phyloP scores from a whole-genome alignment of 2,329 filamentous ascomycete genomes.

The Pseudocercospora fuligena region DNA sequence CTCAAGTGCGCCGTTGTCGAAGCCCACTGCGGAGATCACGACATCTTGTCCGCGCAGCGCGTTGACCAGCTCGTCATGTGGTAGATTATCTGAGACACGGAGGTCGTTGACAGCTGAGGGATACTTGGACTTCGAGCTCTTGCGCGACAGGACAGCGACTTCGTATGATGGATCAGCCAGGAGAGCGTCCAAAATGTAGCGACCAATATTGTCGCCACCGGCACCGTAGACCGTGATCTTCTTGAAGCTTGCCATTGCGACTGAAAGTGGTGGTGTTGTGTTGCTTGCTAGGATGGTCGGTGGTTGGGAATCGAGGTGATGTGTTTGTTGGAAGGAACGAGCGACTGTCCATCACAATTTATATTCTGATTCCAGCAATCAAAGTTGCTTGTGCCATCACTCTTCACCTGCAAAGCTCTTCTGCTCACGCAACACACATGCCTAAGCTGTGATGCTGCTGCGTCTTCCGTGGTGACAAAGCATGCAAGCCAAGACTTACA shows the following conservation, averaged over 20 bases:
- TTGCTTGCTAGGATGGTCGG: background rate
- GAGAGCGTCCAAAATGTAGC: conserved; percentile 25
- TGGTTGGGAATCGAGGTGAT: background rate
- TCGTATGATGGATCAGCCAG: conserved; percentile 18
- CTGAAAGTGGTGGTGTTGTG: background rate
- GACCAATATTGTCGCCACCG: conserved; percentile 29
- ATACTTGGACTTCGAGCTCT: conserved; percentile 22
- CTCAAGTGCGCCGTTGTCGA: conserved; percentile 38
- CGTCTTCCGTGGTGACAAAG: background rate
- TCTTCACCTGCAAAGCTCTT: background rate
- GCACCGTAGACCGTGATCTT: conserved; percentile 29
- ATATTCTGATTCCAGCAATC: background rate
- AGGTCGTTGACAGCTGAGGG: conserved; percentile 19
- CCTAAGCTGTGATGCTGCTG: background rate
- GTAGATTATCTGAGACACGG: conserved; percentile 20
- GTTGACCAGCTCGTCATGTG: conserved; percentile 37
- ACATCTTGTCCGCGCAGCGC: conserved; percentile 45
- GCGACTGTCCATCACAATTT: background rate
- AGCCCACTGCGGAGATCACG: conserved; percentile 40
- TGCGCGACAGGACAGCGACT: conserved; percentile 24
- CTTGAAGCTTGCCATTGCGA: background rate
- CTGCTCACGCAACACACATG: background rate
- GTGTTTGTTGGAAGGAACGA: background rate
- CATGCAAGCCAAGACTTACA: background rate
- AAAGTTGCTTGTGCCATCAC: background rate